A percentile compares a stretch with the other conserved stretches of the same genome.
phyloP scores from a whole-genome alignment of 805 yeast species.

The Candida railenensis region DNA sequence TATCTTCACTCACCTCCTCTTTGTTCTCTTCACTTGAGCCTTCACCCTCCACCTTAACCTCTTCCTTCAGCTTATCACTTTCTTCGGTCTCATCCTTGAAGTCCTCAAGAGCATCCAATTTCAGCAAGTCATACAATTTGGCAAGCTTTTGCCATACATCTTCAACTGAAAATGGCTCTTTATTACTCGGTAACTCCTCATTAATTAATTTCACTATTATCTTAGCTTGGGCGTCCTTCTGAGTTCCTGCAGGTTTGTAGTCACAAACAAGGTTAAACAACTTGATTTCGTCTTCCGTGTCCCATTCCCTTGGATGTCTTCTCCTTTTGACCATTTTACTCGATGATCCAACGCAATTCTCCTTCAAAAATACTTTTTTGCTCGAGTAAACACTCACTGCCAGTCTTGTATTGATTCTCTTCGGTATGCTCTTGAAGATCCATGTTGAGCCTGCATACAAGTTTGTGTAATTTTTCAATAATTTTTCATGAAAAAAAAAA shows the following conservation, averaged over 20 bases:
- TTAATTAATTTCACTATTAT: slow-evolving; percentile 40
- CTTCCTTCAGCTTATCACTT: slow-evolving; percentile 4
- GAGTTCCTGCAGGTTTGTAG: slow-evolving; percentile 65
- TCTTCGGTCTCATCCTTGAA: slow-evolving; percentile 3
- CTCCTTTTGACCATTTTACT: slow-evolving; percentile 1
- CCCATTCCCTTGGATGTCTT: slow-evolving; percentile 43
- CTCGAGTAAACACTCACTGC: no score
- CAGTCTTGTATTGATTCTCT: no score
- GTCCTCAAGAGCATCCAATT: slow-evolving; percentile 46
- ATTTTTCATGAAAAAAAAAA: not conserved
- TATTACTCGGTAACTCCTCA: slow-evolving; percentile 19
- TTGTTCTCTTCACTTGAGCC: slow-evolving; percentile 7
- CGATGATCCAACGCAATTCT: no score
- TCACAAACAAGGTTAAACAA: slow-evolving; percentile 62
- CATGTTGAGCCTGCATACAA: no score
- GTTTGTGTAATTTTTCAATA: not conserved
- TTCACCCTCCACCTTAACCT: slow-evolving; percentile 7
- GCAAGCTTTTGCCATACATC: slow-evolving; percentile 61
- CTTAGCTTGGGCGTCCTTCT: slow-evolving; percentile 43
- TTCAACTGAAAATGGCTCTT: slow-evolving; percentile 34
- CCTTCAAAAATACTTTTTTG: no score
- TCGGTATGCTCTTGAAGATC: no score
- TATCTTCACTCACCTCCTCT: slow-evolving; percentile 7
- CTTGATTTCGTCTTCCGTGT: slow-evolving; percentile 57
- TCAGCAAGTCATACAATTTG: slow-evolving; percentile 53